Conservation (phyloP, 1,284 basidiomycete genomes). For the Heterobasidion irregulare region DNA sequence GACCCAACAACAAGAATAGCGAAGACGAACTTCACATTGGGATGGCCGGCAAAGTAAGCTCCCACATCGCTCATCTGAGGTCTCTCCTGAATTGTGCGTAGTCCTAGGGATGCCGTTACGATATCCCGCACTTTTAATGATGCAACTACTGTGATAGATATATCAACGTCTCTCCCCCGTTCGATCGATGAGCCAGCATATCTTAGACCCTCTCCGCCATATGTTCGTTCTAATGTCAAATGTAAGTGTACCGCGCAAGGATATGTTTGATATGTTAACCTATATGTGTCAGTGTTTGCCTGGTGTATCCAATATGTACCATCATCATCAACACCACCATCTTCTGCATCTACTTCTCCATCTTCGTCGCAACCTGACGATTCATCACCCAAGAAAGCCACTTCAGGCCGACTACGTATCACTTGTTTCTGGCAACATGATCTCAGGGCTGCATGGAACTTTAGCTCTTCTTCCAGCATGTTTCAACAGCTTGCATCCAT, state of each 20-base stretch:
- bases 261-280: constrained; percentile 9
- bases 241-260: constrained; percentile 33
- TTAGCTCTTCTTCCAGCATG: constrained; percentile 49
- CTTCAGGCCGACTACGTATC: constrained; percentile 48
- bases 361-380: constrained; percentile 21
- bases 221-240: constrained; percentile 85
- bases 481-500: constrained; percentile 77
- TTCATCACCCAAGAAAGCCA: constrained; percentile 21
- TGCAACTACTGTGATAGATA: constrained; percentile 79
- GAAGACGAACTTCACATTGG: constrained; percentile 86
- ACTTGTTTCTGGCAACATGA: constrained; percentile 97
- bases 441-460: constrained; percentile 82
- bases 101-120: constrained; percentile 87
- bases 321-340: constrained; percentile 29
- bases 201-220: constrained; percentile 89
- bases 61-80: constrained; percentile 7
- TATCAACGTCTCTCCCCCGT: constrained; percentile 92
- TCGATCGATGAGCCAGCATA: constrained; percentile 90
- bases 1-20: constrained; percentile 81
- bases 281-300: constrained; percentile 60
- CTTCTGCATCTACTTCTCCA: constrained; percentile 25
- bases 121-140: constrained; percentile 84
- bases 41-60: constrained; percentile 93
- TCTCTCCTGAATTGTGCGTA: constrained; percentile 23
- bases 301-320: constrained; percentile 81